phyloP scores from a whole-genome alignment of 371 early-diverging fungal species.

The Apophysomyces trapeziformis region DNA sequence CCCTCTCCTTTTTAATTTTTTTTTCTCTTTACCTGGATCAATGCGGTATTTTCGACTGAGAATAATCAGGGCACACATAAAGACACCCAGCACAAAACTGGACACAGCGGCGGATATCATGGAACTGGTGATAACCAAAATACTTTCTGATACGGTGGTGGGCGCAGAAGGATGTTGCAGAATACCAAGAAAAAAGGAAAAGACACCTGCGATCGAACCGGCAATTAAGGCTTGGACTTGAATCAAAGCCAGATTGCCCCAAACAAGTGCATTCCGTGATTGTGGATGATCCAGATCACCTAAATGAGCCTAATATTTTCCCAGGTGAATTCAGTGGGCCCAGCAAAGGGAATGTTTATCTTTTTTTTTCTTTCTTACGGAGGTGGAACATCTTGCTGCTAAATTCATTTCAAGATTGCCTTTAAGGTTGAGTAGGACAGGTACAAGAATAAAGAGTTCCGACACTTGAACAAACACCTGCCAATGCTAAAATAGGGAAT shows the following conservation, averaged over 20 bases:
- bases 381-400: slow-evolving; percentile 81
- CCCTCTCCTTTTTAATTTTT: background rate
- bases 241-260: slow-evolving; percentile 74
- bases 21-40: slow-evolving; percentile 72
- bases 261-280: slow-evolving; percentile 55
- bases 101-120: slow-evolving; percentile 78
- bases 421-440: slow-evolving; percentile 82
- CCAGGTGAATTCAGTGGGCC: background rate
- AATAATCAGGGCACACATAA: slow-evolving; percentile 77
- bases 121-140: slow-evolving; percentile 70
- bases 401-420: slow-evolving; percentile 91
- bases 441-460: slow-evolving; percentile 83
- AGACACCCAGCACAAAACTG: slow-evolving; percentile 72
- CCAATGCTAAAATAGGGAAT: slow-evolving; percentile 54
- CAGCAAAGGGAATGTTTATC: background rate
- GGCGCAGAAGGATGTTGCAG: slow-evolving; percentile 55
- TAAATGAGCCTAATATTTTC: slow-evolving; percentile 59
- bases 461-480: slow-evolving; percentile 68
- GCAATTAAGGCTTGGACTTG: slow-evolving; percentile 75
- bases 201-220: slow-evolving; percentile 71
- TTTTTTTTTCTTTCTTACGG: slow-evolving; percentile 39
- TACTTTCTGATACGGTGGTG: slow-evolving; percentile 57
- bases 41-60: slow-evolving; percentile 65
- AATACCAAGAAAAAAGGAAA: slow-evolving; percentile 66
- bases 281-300: slow-evolving; percentile 63